Conservation (phyloP, 805 yeast genomes). For the Zygoascus bituminiphila region DNA sequence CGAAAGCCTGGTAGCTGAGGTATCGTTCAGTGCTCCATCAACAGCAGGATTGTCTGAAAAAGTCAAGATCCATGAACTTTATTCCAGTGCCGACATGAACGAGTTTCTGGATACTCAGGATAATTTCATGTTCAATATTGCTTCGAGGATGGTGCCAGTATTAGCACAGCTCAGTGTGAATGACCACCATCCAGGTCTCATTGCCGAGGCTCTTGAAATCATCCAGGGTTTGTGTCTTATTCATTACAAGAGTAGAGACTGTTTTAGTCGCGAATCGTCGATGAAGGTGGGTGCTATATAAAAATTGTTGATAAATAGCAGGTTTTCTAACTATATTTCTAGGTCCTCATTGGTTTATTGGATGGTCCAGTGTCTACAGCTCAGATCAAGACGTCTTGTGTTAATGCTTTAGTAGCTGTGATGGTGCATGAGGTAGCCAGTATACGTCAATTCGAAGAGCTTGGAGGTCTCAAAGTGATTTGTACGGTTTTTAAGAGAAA, state of each 20-base stretch:
- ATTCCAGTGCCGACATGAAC: not conserved
- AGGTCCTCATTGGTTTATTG: not conserved
- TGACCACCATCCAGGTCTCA: conserved; percentile 1
- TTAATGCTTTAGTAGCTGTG: conserved; percentile 50
- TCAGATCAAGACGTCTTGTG: conserved; percentile 32
- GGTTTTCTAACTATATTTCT: not conserved
- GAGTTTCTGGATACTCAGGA: conserved; percentile 34
- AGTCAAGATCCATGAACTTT: not conserved
- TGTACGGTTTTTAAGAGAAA: conserved; percentile 38
- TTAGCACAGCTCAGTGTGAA: conserved; percentile 15
- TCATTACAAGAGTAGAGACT: conserved; percentile 46
- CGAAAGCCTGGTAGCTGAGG: not conserved
- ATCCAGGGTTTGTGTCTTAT: conserved; percentile 54
- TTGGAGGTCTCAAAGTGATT: conserved; percentile 46
- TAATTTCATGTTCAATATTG: conserved; percentile 44
- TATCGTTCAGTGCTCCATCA: not conserved
- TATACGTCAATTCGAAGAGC: conserved; percentile 49
- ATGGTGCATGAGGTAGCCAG: conserved; percentile 50
- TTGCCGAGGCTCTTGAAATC: conserved; percentile 27
- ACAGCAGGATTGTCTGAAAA: not conserved
- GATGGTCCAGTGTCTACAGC: conserved; percentile 10
- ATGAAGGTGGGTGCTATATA: conserved; percentile 25
- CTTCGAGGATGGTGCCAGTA: conserved; percentile 29
- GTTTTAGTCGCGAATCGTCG: conserved; percentile 42
- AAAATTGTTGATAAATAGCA: not conserved